phyloP scores from a whole-genome alignment of 768 basidiomycete genomes.

The Fomitopsis pulvina region DNA sequence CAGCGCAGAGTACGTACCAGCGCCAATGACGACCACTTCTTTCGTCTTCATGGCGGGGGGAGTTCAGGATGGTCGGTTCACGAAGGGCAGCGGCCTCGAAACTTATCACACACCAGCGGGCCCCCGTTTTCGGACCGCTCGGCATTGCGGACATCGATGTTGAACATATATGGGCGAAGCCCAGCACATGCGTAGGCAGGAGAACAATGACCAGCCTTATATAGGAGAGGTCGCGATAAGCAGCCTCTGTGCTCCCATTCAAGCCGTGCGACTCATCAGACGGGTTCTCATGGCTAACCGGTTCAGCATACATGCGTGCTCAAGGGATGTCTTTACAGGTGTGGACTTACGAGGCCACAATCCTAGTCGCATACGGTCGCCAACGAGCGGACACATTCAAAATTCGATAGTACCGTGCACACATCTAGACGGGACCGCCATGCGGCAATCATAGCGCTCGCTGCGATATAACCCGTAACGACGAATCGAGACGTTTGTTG shows the following conservation, averaged over 20 bases:
- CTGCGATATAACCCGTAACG: too few relatives aligned
- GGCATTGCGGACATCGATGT: neutral
- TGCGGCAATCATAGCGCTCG: too few relatives aligned
- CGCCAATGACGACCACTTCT: neutral
- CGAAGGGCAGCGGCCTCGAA: neutral
- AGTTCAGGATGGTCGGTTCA: constrained; percentile 28
- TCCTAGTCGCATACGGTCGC: too few relatives aligned
- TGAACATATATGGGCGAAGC: neutral
- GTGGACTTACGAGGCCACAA: too few relatives aligned
- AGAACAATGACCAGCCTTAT: neutral
- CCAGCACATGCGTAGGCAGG: neutral
- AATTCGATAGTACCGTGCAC: too few relatives aligned
- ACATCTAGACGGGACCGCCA: too few relatives aligned
- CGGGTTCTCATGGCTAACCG: too few relatives aligned
- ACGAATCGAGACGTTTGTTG: too few relatives aligned
- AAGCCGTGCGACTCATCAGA: too few relatives aligned
- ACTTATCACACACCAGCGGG: neutral
- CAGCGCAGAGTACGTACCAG: neutral
- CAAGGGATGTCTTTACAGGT: too few relatives aligned
- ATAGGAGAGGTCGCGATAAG: neutral
- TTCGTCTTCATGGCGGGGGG: constrained; percentile 32
- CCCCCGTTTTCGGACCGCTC: neutral
- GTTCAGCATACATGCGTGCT: too few relatives aligned
- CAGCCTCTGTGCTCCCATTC: neutral
- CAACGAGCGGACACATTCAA: too few relatives aligned